These are phyloP conservation scores for Pichia cabralensis DNA, from an alignment of 805 yeast genomes.

Conservation along the genomic window DNA sequence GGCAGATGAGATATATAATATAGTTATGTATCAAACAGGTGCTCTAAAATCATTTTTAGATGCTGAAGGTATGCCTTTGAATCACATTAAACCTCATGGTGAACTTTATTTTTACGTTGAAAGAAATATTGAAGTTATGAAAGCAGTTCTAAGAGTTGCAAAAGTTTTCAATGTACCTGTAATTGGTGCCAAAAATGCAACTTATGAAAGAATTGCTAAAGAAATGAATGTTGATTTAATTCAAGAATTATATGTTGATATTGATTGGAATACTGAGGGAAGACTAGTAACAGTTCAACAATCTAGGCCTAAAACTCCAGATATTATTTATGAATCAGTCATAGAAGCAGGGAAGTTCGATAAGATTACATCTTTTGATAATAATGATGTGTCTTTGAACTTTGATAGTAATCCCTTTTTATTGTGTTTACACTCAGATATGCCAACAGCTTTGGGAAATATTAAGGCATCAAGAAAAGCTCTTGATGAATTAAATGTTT, in stretches of 20 bases:
- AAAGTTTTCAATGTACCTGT: slow-evolving; percentile 28
- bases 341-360: slow-evolving; percentile 21
- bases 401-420: slow-evolving; percentile 23
- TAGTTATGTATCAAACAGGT: slow-evolving; percentile 31
- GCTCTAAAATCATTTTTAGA: slow-evolving; percentile 29
- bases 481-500: slow-evolving; percentile 18
- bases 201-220: slow-evolving; percentile 21
- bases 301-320: slow-evolving; percentile 19
- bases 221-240: slow-evolving; percentile 27
- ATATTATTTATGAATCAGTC: slow-evolving; percentile 23
- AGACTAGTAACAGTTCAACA: slow-evolving; percentile 21
- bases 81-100: slow-evolving; percentile 31
- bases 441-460: slow-evolving; percentile 29
- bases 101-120: slow-evolving; percentile 29
- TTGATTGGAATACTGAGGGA: slow-evolving; percentile 27
- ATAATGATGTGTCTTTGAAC: slow-evolving; percentile 19
- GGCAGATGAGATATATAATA: slow-evolving; percentile 28
- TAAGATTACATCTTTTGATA: slow-evolving; percentile 17
- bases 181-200: slow-evolving; percentile 28
- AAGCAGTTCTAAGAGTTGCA: slow-evolving; percentile 28
- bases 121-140: slow-evolving; percentile 27
- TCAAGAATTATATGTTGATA: slow-evolving; percentile 29
- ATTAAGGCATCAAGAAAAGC: slow-evolving; percentile 25
- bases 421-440: slow-evolving; percentile 29
- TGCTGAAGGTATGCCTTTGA: slow-evolving; percentile 26